Conservation (phyloP, 2,329 filamentous ascomycete species). For the Westerdykella ornata region DNA sequence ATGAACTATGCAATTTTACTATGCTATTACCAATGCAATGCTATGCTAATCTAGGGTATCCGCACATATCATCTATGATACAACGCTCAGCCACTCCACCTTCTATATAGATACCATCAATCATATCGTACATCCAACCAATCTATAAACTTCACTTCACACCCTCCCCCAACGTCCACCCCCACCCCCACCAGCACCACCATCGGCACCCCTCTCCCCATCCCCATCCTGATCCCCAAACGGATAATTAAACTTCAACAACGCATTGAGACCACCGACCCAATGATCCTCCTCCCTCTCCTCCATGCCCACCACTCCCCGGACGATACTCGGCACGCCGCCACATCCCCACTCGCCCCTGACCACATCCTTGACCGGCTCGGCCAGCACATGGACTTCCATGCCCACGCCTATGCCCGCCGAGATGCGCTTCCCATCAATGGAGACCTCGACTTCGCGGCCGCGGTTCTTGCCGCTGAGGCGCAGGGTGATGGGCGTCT, state of each 20-base stretch:
- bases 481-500: slow-evolving; percentile 74
- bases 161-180: too few relatives aligned
- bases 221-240: slow-evolving; percentile 58
- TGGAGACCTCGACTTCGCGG: slow-evolving; percentile 46
- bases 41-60: too few relatives aligned
- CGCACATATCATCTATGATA: too few relatives aligned
- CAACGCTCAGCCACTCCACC: too few relatives aligned
- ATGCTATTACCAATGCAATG: too few relatives aligned
- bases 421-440: slow-evolving; percentile 43
- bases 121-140: too few relatives aligned
- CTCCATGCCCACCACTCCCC: slow-evolving; percentile 42
- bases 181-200: too few relatives aligned
- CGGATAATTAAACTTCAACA: slow-evolving; percentile 96
- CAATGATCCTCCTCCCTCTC: slow-evolving; percentile 73
- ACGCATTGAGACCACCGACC: slow-evolving; percentile 87
- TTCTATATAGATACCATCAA: too few relatives aligned
- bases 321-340: slow-evolving; percentile 86
- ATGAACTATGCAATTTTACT: too few relatives aligned
- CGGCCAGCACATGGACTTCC: slow-evolving; percentile 84
- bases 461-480: slow-evolving; percentile 58
- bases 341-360: slow-evolving; percentile 55
- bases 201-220: neutral
- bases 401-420: slow-evolving; percentile 43
- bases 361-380: slow-evolving; percentile 52
- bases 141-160: too few relatives aligned